Conservation (phyloP, 192 early-diverging fungal species). For the Backusella circina region DNA sequence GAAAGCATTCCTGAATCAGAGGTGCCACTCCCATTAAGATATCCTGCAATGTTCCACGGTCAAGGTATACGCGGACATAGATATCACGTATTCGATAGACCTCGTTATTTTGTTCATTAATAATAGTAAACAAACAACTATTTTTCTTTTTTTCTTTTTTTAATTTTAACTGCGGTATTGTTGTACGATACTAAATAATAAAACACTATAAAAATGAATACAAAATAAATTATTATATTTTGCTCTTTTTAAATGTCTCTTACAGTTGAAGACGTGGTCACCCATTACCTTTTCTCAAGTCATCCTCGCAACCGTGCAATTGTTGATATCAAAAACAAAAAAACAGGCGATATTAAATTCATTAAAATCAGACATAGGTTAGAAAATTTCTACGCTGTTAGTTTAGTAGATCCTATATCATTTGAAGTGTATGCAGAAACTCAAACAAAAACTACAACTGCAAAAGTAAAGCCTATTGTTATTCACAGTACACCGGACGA, state of each 20-base stretch:
- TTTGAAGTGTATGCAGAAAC: conserved; percentile 15
- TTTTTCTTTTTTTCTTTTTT: not conserved
- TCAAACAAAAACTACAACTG: not conserved
- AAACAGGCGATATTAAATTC: conserved; percentile 12
- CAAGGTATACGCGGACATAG: conserved; percentile 67
- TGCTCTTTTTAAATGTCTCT: conserved; percentile 2
- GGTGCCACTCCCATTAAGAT: conserved; percentile 52
- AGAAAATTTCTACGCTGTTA: conserved; percentile 16
- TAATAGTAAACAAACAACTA: not conserved
- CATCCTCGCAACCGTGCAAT: conserved; percentile 15
- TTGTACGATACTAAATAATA: not conserved
- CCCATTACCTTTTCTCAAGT: conserved; percentile 6
- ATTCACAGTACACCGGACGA: not conserved
- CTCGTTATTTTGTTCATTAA: conserved; percentile 58
- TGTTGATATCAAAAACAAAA: conserved; percentile 20
- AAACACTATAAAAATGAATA: not conserved
- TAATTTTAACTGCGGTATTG: not conserved
- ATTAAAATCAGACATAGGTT: conserved; percentile 19
- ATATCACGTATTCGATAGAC: conserved; percentile 78
- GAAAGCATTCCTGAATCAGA: conserved; percentile 51
- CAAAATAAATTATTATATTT: not conserved
- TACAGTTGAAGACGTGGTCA: conserved; percentile 4
- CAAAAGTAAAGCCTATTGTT: conserved; percentile 10
- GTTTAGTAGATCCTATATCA: conserved; percentile 19
- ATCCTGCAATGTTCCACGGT: conserved; percentile 66